Percentiles rank a stretch among this genome's conserved stretches.
phyloP scores from a whole-genome alignment of 345 rosid species.

The Jatropha curcas region DNA sequence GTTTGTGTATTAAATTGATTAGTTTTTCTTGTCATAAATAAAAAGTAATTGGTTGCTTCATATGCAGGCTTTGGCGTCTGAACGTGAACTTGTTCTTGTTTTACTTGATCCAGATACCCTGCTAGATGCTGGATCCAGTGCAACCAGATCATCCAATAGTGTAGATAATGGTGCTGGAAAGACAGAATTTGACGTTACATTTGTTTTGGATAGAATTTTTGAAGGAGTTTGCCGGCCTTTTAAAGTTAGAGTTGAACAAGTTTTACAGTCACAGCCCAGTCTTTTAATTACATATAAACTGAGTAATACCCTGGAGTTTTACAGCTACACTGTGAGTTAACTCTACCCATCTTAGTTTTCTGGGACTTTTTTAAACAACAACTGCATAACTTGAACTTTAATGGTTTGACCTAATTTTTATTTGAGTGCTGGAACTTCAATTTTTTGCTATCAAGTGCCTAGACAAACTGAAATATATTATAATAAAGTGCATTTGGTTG shows the following conservation, averaged over 20 bases:
- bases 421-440: neutral
- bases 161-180: slow-evolving; percentile 62
- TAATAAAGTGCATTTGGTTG: neutral
- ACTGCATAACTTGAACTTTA: neutral
- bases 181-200: slow-evolving; percentile 73
- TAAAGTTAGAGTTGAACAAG: slow-evolving; percentile 99
- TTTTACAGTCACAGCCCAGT: slow-evolving; percentile 94
- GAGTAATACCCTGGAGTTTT: slow-evolving; percentile 86
- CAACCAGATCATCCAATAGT: slow-evolving; percentile 44
- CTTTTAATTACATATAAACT: slow-evolving; percentile 88
- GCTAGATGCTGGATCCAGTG: slow-evolving; percentile 55
- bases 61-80: slow-evolving; percentile 94
- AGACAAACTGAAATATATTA: neutral
- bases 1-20: neutral
- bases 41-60: slow-evolving; percentile 15
- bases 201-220: slow-evolving; percentile 94
- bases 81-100: slow-evolving; percentile 84
- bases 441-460: neutral
- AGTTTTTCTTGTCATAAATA: slow-evolving; percentile 14
- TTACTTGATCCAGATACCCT: slow-evolving; percentile 77
- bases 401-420: neutral
- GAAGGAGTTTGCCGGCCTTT: slow-evolving; percentile 99
- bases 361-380: neutral
- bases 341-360: slow-evolving; percentile 13
- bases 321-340: slow-evolving; percentile 84